Base-by-base conservation (phyloP, 2,329 filamentous ascomycete genomes). In the Phyllachora maydis region DNA sequence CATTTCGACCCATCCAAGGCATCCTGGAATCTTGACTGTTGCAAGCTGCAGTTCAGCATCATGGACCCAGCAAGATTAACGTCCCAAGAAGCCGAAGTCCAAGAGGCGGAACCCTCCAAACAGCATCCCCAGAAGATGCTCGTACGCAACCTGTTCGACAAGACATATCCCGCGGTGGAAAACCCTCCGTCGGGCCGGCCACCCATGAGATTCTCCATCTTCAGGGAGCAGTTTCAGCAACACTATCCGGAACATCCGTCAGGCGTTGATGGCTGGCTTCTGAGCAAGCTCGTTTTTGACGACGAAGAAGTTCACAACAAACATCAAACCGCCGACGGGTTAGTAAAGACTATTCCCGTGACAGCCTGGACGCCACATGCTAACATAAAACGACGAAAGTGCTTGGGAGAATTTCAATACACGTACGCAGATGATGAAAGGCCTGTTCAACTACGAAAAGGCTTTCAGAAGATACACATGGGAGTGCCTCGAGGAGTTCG, bases 391-490 rank as follows among this genome's bases (percentile, higher is more conserved):
- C 21, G n/a, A n/a, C n/a, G n/a, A n/a, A n/a, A 28, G 28, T 2
- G 30, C 22, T 25, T 68, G 63, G 63, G 49, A 55, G 27, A 59
- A 57, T 34, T 82, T 81, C 42, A 75, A 76, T 32, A 57, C 60
- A 23, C 57, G 69, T 4, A 78, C 72, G 4, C 57, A 68, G 23
- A 71, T 72, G 49, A 75, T 77, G 58, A 77, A 78, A 37, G 72
- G 72, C 0, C 49, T 78, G 0, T 59, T 76, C 35, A 72, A 71
- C 38, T 76, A 76, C 33, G 58, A 66, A 37, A 54, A 50, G 4
- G 66, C 68, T 4, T 76, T 68, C 36, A 49, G 51, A 22, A 50
- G 46, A 39, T 78, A 78, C 34, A 72, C 69, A 3, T 46, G 50
- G 7, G 40, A 48, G 3, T 65, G 64, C 11, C 60, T 76, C 8